phyloP scores from a whole-genome alignment of 768 basidiomycete genomes.

The Cantharellus anzutake region DNA sequence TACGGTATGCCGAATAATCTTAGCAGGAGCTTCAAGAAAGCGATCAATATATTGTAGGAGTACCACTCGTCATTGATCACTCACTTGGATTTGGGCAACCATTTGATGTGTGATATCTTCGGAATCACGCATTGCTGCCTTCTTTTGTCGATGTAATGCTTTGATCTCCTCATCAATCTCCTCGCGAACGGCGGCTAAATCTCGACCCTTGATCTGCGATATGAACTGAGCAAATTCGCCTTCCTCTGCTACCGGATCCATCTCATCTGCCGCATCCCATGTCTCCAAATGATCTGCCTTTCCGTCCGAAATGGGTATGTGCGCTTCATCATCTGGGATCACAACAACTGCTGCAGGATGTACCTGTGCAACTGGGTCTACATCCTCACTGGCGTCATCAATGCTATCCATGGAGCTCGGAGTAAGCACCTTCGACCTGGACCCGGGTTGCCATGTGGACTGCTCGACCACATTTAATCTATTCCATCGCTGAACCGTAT shows the following conservation, averaged over 20 bases:
- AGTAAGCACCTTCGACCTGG: too few relatives aligned
- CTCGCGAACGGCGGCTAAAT: constrained; percentile 57
- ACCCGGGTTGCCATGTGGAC: too few relatives aligned
- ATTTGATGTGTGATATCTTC: constrained; percentile 93
- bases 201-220: constrained; percentile 74
- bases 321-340: constrained; percentile 13
- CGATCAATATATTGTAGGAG: not conserved
- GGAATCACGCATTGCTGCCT: constrained; percentile 79
- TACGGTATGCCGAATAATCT: constrained; percentile 94
- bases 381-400: not conserved
- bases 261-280: constrained; percentile 77
- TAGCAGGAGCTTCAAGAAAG: constrained; percentile 47
- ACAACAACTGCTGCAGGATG: too few relatives aligned
- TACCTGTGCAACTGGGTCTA: constrained; percentile 1
- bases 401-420: too few relatives aligned
- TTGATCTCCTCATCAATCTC: constrained; percentile 91
- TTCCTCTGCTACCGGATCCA: constrained; percentile 60
- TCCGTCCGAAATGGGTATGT: constrained; percentile 20
- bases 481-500: too few relatives aligned
- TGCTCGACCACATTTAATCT: too few relatives aligned
- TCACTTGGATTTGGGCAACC: constrained; percentile 61
- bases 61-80: constrained; percentile 4
- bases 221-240: constrained; percentile 85
- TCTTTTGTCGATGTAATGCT: constrained; percentile 61
- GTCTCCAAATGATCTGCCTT: constrained; percentile 17